Evolutionary conservation across 352 stramenopile genomes (phyloP), one percentile per base, ranked within the genome.

Genomic region (Phytophthora pistaciae): DNA sequence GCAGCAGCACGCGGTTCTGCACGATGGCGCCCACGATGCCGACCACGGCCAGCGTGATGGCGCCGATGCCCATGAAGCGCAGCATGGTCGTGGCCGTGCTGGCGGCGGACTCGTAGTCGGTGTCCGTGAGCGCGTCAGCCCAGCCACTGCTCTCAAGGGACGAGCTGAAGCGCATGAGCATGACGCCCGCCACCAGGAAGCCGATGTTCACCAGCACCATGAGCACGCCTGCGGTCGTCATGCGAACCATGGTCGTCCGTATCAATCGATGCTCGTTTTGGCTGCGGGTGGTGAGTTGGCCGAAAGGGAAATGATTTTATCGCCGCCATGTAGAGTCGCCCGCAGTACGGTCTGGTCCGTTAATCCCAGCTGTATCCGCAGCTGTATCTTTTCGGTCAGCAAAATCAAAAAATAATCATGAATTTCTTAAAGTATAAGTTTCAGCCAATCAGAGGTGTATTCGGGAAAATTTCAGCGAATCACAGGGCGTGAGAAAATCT

Each of bases 141-240:
- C 88, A 96, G 14, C 89, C 86, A 27, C 82, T 91, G 59, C 58
- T 78, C 46, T 90, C 76, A 38, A 95, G 74, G 6, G 74, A 80
- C 44, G 49, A 62, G 21, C 80, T 78, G 66, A 94, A 93, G 27
- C 77, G 84, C 59, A 96, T 78, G 31, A 96, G 68, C 61, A 95
- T 33, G 21, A 68, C 78, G 42, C 90, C 90, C 1, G 78, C 84
- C 16, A 75, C 73, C 29, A 96, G 66, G 60, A 96, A 95, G 36
- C 77, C 77, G 25, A 91, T 68, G 73, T 96, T 96, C 60, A 95
- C 78, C 20, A 93, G 56, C 59, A 96, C 78, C 72, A 96, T 79
- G 54, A 94, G 68, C 52, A 77, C 75, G 16, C 77, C 82, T 29
- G 87, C 84, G 2, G 74, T 21, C 11, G 85, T 87, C 55, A 91